A percentile compares a stretch with the other conserved stretches of the same genome.
These are phyloP conservation scores for Ministeria vibrans DNA, from an alignment of 78 protist species.

Conservation along the genomic window DNA sequence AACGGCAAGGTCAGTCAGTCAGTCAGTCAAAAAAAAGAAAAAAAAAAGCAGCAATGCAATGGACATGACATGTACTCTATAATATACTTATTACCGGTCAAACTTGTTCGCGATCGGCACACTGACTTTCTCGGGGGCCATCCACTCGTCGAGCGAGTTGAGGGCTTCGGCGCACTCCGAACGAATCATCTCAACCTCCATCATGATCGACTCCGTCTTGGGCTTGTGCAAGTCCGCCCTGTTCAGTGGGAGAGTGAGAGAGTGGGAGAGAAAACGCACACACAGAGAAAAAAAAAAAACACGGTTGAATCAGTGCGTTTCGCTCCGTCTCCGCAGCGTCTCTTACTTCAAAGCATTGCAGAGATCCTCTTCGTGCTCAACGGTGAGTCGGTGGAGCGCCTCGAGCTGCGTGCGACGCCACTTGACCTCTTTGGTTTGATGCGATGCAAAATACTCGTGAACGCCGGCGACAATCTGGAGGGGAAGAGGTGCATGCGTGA, in stretches of 20 bases:
- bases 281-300: neutral
- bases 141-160: neutral
- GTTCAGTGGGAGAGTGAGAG: neutral
- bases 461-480: neutral
- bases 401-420: slow-evolving; percentile 9
- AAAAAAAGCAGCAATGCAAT: no score
- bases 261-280: neutral
- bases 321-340: neutral
- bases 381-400: neutral
- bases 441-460: neutral
- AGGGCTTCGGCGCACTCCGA: neutral
- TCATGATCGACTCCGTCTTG: neutral
- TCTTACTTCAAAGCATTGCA: no score
- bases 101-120: neutral
- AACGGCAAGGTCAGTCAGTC: no score
- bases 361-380: neutral
- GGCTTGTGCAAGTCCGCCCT: neutral
- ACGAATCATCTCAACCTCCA: neutral
- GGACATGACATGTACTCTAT: no score
- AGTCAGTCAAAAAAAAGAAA: neutral
- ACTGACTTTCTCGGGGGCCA: neutral
- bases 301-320: neutral
- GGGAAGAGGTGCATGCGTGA: neutral
- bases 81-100: no score
- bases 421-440: neutral